Percentiles rank a stretch among this genome's conserved stretches.
Evolutionary conservation across 2,329 filamentous ascomycete genomes (phyloP).

Genomic region (Penicillium griseofulvum): DNA sequence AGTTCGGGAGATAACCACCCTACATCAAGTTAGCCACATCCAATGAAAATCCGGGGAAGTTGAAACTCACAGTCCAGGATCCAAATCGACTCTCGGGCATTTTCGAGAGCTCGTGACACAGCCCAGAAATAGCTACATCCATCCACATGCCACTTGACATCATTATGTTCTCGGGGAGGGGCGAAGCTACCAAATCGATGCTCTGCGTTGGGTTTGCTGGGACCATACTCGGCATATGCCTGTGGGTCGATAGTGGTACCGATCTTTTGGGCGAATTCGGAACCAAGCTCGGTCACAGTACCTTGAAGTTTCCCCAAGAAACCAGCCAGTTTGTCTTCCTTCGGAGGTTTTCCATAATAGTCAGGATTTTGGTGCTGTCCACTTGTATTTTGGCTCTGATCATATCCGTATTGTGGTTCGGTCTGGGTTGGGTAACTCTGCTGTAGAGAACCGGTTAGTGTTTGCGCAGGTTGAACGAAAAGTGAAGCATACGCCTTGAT

Average conservation of each 20-base stretch:
- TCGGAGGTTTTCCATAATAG: slow-evolving; percentile 32
- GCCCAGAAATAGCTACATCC: slow-evolving; percentile 84
- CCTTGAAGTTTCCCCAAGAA: slow-evolving; percentile 57
- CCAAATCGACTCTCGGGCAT: slow-evolving; percentile 73
- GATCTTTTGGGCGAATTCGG: slow-evolving; percentile 51
- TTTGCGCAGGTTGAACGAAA: neutral
- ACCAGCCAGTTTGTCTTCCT: slow-evolving; percentile 42
- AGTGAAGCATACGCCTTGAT: slow-evolving; percentile 20
- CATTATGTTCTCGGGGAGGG: slow-evolving; percentile 66
- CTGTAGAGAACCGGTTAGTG: slow-evolving; percentile 8
- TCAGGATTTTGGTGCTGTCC: slow-evolving; percentile 22
- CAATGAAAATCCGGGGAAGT: neutral
- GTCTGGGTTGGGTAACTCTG: slow-evolving; percentile 21
- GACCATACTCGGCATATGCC: slow-evolving; percentile 46
- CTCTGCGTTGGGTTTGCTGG: slow-evolving; percentile 38
- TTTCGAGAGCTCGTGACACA: slow-evolving; percentile 74
- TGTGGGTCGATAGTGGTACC: slow-evolving; percentile 49
- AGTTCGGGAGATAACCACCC: slow-evolving; percentile 85
- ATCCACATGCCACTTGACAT: slow-evolving; percentile 84
- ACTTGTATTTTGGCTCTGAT: slow-evolving; percentile 23
- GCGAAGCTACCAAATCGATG: slow-evolving; percentile 66
- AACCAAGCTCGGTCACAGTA: slow-evolving; percentile 51
- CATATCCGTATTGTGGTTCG: slow-evolving; percentile 23
- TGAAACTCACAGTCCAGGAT: slow-evolving; percentile 68
- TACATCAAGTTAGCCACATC: slow-evolving; percentile 19